These are phyloP conservation scores for Decorospora gaudefroyi DNA, from an alignment of 2,329 filamentous ascomycete genomes.

Conservation along the genomic window DNA sequence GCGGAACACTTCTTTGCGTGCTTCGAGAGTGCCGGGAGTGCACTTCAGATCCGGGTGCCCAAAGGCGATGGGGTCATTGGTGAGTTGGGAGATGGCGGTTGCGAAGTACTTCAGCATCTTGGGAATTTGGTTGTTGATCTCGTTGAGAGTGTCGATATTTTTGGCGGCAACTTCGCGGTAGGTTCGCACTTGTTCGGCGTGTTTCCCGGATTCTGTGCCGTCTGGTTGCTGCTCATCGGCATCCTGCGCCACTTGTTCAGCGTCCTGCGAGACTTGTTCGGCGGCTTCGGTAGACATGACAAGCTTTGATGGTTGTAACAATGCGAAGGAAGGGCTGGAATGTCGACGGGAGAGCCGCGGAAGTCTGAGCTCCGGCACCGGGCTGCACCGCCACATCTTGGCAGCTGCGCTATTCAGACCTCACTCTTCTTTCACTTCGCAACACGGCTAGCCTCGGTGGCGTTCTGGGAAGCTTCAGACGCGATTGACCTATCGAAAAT, in stretches of 20 bases:
- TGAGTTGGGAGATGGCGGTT: conserved; percentile 70
- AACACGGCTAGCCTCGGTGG: conserved; percentile 16
- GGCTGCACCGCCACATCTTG: conserved; percentile 20
- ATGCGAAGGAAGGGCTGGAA: neutral
- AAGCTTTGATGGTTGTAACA: conserved; percentile 1
- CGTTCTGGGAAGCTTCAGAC: conserved; percentile 7
- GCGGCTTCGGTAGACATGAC: conserved; percentile 23
- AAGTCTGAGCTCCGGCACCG: conserved; percentile 6
- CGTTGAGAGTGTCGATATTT: conserved; percentile 41
- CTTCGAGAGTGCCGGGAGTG: conserved; percentile 45
- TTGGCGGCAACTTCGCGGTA: conserved; percentile 40
- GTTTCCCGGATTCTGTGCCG: neutral
- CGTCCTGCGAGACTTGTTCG: conserved; percentile 3
- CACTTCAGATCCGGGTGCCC: conserved; percentile 41
- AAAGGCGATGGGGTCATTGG: conserved; percentile 55
- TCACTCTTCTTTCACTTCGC: conserved; percentile 32
- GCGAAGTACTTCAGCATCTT: conserved; percentile 75
- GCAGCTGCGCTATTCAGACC: conserved; percentile 26
- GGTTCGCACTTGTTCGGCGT: conserved; percentile 21
- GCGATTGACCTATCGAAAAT: conserved; percentile 4
- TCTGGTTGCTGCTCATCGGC: conserved; percentile 10
- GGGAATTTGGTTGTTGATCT: conserved; percentile 37
- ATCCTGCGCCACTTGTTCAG: conserved; percentile 5
- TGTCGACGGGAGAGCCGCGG: conserved; percentile 5
- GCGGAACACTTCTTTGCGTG: conserved; percentile 48